phyloP scores from a whole-genome alignment of 192 early-diverging fungal species.

The Podila clonocystis region DNA sequence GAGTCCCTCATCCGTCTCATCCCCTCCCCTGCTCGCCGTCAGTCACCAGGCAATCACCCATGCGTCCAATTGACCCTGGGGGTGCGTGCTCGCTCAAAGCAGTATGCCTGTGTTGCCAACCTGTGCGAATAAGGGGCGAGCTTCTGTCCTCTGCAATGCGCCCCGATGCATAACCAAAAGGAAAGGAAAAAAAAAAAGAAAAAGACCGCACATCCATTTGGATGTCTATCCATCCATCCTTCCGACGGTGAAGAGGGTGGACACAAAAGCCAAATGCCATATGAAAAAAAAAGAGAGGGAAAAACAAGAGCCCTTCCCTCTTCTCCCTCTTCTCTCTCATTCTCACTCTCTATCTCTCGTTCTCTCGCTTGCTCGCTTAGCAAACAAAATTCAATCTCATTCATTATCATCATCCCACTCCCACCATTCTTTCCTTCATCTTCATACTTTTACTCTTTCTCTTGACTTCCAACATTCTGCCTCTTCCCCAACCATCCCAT shows the following conservation, averaged over 20 bases:
- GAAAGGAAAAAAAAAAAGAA: not conserved
- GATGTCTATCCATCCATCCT: not conserved
- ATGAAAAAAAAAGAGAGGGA: too few relatives aligned
- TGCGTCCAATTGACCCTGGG: too few relatives aligned
- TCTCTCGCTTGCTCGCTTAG: not conserved
- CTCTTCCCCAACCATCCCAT: not conserved
- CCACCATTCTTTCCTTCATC: not conserved
- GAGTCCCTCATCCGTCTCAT: too few relatives aligned
- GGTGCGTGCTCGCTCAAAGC: too few relatives aligned
- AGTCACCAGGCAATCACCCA: too few relatives aligned
- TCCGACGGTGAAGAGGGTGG: not conserved
- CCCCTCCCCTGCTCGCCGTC: too few relatives aligned
- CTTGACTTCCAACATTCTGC: not conserved
- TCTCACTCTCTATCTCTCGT: not conserved
- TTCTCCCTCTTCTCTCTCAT: not conserved
- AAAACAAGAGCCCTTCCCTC: not conserved
- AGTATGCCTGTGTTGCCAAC: too few relatives aligned
- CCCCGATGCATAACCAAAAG: not conserved
- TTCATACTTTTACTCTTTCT: not conserved
- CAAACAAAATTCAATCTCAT: not conserved
- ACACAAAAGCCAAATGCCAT: not conserved
- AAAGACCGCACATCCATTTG: not conserved
- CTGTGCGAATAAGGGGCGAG: too few relatives aligned
- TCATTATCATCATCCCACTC: not conserved
- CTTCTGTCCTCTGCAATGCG: not conserved